Percentiles rank a stretch among this genome's conserved stretches.
Evolutionary conservation across 768 basidiomycete species (phyloP).

Genomic region (Agrocybe praecox): DNA sequence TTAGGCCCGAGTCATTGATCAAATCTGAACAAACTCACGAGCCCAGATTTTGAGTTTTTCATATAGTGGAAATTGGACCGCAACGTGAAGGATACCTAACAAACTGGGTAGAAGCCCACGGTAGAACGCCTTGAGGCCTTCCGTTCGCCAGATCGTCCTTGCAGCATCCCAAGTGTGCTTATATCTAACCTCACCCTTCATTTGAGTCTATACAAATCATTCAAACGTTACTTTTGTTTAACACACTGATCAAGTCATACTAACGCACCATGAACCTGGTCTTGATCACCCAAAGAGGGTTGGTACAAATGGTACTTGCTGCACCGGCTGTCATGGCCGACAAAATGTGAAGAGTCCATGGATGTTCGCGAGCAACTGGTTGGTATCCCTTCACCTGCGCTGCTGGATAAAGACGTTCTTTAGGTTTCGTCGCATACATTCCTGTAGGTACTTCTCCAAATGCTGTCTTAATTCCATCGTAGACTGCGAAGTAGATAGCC

Average conservation of each 20-base stretch:
- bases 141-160: slow-evolving; percentile 83
- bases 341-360: slow-evolving; percentile 86
- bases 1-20: background rate
- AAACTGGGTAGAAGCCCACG: slow-evolving; percentile 92
- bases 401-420: slow-evolving; percentile 72
- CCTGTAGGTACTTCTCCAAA: slow-evolving; percentile 71
- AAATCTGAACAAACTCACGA: slow-evolving; percentile 55
- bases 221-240: slow-evolving; percentile 2
- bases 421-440: slow-evolving; percentile 16
- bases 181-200: slow-evolving; percentile 76
- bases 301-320: slow-evolving; percentile 90
- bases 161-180: slow-evolving; percentile 91
- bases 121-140: slow-evolving; percentile 90
- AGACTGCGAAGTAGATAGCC: slow-evolving; percentile 99
- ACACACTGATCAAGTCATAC: background rate
- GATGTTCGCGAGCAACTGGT: slow-evolving; percentile 76
- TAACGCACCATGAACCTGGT: slow-evolving; percentile 92
- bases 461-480: slow-evolving; percentile 89
- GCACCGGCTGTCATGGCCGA: slow-evolving; percentile 98
- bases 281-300: slow-evolving; percentile 98
- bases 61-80: slow-evolving; percentile 96
- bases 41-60: slow-evolving; percentile 88
- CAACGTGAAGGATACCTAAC: slow-evolving; percentile 92
- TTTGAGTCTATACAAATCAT: slow-evolving; percentile 69
- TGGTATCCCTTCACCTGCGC: slow-evolving; percentile 87